A percentile compares a stretch with the other conserved stretches of the same genome.
These are phyloP conservation scores for Sideroxylon spinosum DNA, from an alignment of 179 eudicot genomes.

Conservation along the genomic window DNA sequence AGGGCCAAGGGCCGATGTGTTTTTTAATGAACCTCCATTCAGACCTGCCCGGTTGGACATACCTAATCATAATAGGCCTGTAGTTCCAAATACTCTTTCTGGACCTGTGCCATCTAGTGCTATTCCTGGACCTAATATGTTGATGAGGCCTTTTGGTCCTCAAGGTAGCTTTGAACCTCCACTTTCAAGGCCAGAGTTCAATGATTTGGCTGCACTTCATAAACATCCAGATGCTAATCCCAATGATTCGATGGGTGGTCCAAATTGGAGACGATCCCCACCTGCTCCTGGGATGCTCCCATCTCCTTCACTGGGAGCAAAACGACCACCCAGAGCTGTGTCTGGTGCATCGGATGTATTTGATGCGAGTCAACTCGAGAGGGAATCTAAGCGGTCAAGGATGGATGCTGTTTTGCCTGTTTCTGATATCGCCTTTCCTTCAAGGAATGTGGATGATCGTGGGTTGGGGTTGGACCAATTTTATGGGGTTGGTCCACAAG, in stretches of 20 bases:
- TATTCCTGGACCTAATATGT: constrained; percentile 41
- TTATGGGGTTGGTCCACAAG: constrained; percentile 31
- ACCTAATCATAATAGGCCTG: constrained; percentile 34
- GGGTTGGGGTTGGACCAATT: constrained; percentile 32
- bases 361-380: constrained; percentile 60
- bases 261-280: constrained; percentile 61
- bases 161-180: constrained; percentile 51
- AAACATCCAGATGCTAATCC: constrained; percentile 36
- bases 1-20: constrained; percentile 53
- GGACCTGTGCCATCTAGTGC: constrained; percentile 40
- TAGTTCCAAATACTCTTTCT: constrained; percentile 38
- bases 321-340: constrained; percentile 33
- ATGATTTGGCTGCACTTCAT: constrained; percentile 32
- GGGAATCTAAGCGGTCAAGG: constrained; percentile 78
- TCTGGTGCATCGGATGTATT: constrained; percentile 72
- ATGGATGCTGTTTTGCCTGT: constrained; percentile 35
- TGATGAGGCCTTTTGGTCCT: constrained; percentile 54
- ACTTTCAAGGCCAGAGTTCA: constrained; percentile 41
- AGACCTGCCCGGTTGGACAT: constrained; percentile 41
- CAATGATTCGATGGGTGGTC: constrained; percentile 40
- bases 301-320: constrained; percentile 30
- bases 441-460: constrained; percentile 31
- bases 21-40: constrained; percentile 39
- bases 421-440: constrained; percentile 27
- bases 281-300: constrained; percentile 41